A percentile compares a stretch with the other conserved stretches of the same genome.
phyloP scores from a whole-genome alignment of 768 basidiomycete genomes.

The Gymnopilus junonius region DNA sequence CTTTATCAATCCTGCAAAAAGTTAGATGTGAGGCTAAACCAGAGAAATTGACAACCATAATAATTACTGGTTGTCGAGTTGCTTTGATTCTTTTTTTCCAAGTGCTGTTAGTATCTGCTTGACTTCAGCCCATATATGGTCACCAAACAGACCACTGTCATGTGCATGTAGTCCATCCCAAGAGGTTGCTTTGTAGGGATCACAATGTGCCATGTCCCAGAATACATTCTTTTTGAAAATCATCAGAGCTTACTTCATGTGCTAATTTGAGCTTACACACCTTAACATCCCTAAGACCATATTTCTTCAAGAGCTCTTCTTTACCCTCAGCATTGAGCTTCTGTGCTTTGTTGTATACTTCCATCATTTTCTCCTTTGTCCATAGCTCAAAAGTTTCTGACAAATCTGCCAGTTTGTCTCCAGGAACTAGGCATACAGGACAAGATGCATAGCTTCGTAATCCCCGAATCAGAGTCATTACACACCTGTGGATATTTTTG shows the following conservation, averaged over 20 bases:
- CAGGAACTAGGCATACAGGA: constrained; percentile 40
- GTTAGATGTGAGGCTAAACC: neutral
- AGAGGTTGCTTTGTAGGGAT: neutral
- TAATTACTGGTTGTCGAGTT: neutral
- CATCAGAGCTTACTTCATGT: neutral
- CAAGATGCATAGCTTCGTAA: constrained; percentile 34
- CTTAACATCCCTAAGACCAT: neutral
- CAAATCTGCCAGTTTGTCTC: constrained; percentile 27
- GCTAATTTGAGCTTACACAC: neutral
- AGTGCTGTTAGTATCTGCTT: neutral
- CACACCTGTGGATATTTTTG: constrained; percentile 26
- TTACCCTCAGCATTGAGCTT: neutral
- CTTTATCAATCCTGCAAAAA: neutral
- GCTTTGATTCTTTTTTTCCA: neutral
- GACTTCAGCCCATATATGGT: neutral
- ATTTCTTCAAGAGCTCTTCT: neutral
- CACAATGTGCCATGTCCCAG: neutral
- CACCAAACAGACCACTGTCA: neutral
- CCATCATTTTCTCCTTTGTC: constrained; percentile 1
- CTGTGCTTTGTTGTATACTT: neutral
- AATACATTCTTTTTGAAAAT: neutral
- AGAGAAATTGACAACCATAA: neutral
- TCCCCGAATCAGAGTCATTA: constrained; percentile 43
- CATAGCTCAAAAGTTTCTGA: constrained; percentile 16
- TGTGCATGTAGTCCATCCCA: neutral